Conservation (phyloP, 1,284 basidiomycete species). For the Naganishia liquefaciens region DNA sequence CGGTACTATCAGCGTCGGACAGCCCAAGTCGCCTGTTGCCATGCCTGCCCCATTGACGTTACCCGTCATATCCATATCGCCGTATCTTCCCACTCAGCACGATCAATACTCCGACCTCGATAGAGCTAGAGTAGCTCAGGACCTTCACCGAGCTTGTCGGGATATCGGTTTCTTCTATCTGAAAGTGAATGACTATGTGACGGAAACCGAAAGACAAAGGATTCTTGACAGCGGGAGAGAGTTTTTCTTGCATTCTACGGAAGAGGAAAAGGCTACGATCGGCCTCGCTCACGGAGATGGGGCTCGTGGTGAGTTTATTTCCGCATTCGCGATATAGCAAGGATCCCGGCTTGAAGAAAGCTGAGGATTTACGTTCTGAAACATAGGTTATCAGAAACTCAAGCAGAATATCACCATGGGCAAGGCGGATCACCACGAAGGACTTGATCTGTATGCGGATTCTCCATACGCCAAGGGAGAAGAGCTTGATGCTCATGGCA, state of each 20-base stretch:
- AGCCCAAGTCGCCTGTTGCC: no score
- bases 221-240: slow-evolving; percentile 64
- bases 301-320: slow-evolving; percentile 64
- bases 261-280: slow-evolving; percentile 71
- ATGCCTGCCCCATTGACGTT: slow-evolving; percentile 36
- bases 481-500: background rate
- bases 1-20: no score
- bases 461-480: slow-evolving; percentile 37
- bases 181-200: slow-evolving; percentile 63
- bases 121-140: slow-evolving; percentile 59
- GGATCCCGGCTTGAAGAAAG: background rate
- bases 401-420: slow-evolving; percentile 82
- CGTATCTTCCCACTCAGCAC: slow-evolving; percentile 39
- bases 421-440: slow-evolving; percentile 81
- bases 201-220: slow-evolving; percentile 64
- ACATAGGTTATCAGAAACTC: slow-evolving; percentile 54
- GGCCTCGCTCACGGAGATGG: slow-evolving; percentile 66
- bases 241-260: slow-evolving; percentile 67
- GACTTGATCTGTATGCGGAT: slow-evolving; percentile 74
- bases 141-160: slow-evolving; percentile 70
- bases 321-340: background rate
- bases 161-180: slow-evolving; percentile 86
- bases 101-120: slow-evolving; percentile 7
- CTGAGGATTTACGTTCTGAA: slow-evolving; percentile 22
- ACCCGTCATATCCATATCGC: slow-evolving; percentile 50